A percentile compares a stretch with the other conserved stretches of the same genome.
phyloP scores from a whole-genome alignment of 441 rosid species.

The Sinapis alba region DNA sequence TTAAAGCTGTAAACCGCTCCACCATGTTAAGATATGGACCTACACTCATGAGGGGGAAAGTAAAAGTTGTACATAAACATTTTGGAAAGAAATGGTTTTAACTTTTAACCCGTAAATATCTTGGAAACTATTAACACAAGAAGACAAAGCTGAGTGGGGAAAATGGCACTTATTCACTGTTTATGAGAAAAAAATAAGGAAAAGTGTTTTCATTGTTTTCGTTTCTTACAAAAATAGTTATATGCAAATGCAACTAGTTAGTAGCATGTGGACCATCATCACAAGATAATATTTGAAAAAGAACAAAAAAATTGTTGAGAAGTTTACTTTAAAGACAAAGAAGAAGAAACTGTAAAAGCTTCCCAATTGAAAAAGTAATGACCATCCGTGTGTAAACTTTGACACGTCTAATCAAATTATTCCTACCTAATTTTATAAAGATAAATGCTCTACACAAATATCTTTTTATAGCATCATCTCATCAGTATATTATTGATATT shows the following conservation, averaged over 20 bases:
- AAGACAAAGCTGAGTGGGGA: conserved; percentile 17
- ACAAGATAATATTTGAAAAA: conserved; percentile 3
- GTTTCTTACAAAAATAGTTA: background rate
- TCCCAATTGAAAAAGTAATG: background rate
- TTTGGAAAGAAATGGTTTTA: background rate
- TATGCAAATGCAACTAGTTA: conserved; percentile 7
- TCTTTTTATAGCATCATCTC: background rate
- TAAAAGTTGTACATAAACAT: conserved; percentile 8
- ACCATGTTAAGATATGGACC: conserved; percentile 14
- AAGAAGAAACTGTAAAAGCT: conserved; percentile 26
- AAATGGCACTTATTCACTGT: conserved; percentile 11
- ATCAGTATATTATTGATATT: background rate
- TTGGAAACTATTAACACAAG: conserved; percentile 4
- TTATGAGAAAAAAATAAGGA: conserved; percentile 1
- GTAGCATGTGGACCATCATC: conserved; percentile 30
- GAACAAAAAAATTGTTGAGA: conserved; percentile 17
- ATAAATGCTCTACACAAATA: conserved; percentile 2
- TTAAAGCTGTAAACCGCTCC: background rate
- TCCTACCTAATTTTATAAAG: conserved; percentile 15
- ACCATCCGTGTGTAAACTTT: conserved; percentile 31
- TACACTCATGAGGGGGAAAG: conserved; percentile 3
- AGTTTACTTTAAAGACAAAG: conserved; percentile 17
- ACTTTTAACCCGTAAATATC: conserved; percentile 11
- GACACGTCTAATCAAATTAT: conserved; percentile 29
- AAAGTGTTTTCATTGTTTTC: background rate